Conservation (phyloP, 345 rosid species). For the Ceriops zippeliana region DNA sequence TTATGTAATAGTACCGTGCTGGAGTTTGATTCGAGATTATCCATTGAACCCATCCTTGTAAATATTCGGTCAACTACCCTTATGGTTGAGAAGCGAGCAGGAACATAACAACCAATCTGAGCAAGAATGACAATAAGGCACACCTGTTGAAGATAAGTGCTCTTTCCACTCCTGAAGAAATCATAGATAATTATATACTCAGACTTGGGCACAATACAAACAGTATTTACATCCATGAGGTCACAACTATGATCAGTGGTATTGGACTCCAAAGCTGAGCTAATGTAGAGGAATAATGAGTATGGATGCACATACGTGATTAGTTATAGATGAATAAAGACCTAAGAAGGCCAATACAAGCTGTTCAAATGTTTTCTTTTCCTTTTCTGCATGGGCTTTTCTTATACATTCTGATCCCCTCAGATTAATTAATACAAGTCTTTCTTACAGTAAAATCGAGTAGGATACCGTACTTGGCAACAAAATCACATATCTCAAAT, state of each 20-base stretch:
- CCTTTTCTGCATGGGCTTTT: too few relatives aligned
- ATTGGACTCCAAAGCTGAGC: background rate
- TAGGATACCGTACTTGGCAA: background rate
- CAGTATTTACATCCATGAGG: background rate
- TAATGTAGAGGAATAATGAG: background rate
- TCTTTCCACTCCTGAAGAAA: slow-evolving; percentile 88
- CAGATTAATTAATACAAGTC: background rate
- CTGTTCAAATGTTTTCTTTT: too few relatives aligned
- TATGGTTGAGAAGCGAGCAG: slow-evolving; percentile 77
- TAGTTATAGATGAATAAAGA: too few relatives aligned
- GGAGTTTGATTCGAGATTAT: slow-evolving; percentile 86
- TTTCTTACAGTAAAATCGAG: background rate
- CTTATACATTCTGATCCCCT: too few relatives aligned
- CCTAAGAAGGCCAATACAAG: too few relatives aligned
- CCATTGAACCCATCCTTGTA: slow-evolving; percentile 92
- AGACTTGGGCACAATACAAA: slow-evolving; percentile 8
- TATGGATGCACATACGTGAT: too few relatives aligned
- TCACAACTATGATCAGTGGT: background rate
- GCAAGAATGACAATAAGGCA: slow-evolving; percentile 90
- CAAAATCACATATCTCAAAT: background rate
- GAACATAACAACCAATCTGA: slow-evolving; percentile 95
- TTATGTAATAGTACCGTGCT: slow-evolving; percentile 58
- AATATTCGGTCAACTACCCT: slow-evolving; percentile 88
- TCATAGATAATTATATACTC: slow-evolving; percentile 1
- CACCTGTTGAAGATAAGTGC: slow-evolving; percentile 97